These are phyloP conservation scores for Blastosporella zonata DNA, from an alignment of 1,284 basidiomycete genomes.

Conservation along the genomic window DNA sequence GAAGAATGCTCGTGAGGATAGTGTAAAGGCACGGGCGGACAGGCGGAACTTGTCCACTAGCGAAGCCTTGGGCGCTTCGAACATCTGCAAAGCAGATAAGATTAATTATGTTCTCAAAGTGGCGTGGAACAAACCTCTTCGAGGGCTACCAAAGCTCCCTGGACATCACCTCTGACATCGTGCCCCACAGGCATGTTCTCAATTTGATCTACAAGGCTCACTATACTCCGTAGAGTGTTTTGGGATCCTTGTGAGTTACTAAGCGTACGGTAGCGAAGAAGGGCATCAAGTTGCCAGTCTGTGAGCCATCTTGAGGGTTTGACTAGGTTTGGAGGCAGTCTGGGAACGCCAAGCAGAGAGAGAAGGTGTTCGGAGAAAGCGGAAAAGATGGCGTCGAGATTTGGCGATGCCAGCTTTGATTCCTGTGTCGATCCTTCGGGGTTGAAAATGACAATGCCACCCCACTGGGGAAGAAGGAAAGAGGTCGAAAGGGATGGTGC, in stretches of 20 bases:
- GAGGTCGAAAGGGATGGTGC: slow-evolving; percentile 49
- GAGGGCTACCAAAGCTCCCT: slow-evolving; percentile 65
- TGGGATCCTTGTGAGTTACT: slow-evolving; percentile 70
- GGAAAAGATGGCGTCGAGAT: slow-evolving; percentile 59
- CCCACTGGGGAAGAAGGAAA: slow-evolving; percentile 96
- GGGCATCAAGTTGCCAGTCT: slow-evolving; percentile 77
- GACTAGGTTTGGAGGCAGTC: slow-evolving; percentile 46
- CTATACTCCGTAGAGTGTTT: slow-evolving; percentile 79
- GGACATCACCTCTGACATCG: slow-evolving; percentile 72
- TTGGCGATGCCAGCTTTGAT: slow-evolving; percentile 37
- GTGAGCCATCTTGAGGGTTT: slow-evolving; percentile 37
- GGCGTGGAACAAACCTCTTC: slow-evolving; percentile 52
- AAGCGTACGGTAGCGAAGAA: slow-evolving; percentile 67
- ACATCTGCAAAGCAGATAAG: slow-evolving; percentile 36
- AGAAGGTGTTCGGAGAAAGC: slow-evolving; percentile 77
- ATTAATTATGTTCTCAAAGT: not conserved
- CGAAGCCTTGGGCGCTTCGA: slow-evolving; percentile 37
- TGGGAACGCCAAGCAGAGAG: slow-evolving; percentile 75
- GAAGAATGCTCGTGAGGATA: slow-evolving; percentile 92
- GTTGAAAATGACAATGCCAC: slow-evolving; percentile 85
- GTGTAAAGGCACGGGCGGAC: slow-evolving; percentile 64
- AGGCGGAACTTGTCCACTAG: slow-evolving; percentile 51
- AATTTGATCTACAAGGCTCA: slow-evolving; percentile 80
- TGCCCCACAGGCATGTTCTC: slow-evolving; percentile 86
- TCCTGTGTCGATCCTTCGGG: slow-evolving; percentile 32